phyloP scores from a whole-genome alignment of 176 grass and related monocot genomes.

The Phoenix roebelenii region DNA sequence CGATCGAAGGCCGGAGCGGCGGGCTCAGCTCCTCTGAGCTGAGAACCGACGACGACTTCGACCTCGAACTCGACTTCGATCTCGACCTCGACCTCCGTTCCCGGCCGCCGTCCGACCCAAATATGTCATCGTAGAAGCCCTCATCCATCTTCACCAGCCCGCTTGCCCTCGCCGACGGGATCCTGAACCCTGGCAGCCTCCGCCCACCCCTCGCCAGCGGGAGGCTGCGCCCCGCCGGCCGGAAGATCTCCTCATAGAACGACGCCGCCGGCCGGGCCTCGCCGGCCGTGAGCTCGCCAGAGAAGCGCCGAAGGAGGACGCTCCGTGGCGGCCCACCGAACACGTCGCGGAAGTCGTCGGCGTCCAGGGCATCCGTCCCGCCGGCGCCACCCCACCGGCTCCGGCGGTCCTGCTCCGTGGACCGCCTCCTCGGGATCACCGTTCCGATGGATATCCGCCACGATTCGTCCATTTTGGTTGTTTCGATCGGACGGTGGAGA shows the following conservation, averaged over 20 bases:
- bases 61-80: conserved; percentile 56
- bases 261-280: neutral
- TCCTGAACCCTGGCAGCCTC: conserved; percentile 16
- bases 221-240: neutral
- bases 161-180: conserved; percentile 6
- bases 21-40: conserved; percentile 37
- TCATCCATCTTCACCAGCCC: conserved; percentile 37
- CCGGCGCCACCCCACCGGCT: conserved; percentile 19
- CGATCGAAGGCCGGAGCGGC: conserved; percentile 3
- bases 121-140: conserved; percentile 87
- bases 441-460: conserved; percentile 36
- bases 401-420: conserved; percentile 42
- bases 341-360: conserved; percentile 75
- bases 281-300: neutral
- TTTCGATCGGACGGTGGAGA: neutral
- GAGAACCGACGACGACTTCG: conserved; percentile 47
- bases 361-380: conserved; percentile 1
- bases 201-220: conserved; percentile 1
- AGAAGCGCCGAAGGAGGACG: conserved; percentile 71
- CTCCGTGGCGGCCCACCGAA: conserved; percentile 79
- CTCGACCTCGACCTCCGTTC: conserved; percentile 41
- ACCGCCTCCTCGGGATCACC: neutral
- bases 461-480: conserved; percentile 52
- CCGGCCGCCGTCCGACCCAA: conserved; percentile 30
- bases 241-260: conserved; percentile 9